Base-by-base conservation (phyloP, 805 yeast species). In the Myxozyma geophila region DNA sequence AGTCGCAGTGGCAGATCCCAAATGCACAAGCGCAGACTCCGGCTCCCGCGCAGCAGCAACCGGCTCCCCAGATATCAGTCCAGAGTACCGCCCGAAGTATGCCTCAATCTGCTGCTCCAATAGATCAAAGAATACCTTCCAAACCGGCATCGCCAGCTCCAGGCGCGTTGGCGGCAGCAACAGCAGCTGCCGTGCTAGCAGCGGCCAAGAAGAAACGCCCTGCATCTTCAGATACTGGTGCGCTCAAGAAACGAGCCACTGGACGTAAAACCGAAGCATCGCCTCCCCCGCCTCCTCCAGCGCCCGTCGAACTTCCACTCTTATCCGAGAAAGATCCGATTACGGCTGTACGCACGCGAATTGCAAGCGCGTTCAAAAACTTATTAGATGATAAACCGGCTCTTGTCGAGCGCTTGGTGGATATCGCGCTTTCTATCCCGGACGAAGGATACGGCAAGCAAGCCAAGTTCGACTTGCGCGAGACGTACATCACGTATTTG, bases 371-470 rank as follows among this genome's bases (percentile, higher is more conserved):
- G 10, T 63, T 63, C 39, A 44, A 54, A 28, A 57, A 57, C 10
- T 28, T 54, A 28, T 28, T 53, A 21, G 55, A 54, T 36, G 68
- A 68, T 23, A 41, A 19, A 23, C 53, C 59, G 12, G 53, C 49
- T 13, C 59, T 69, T 36, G 60, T 62, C 7, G 63, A 55, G 9
- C 59, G 64, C 12, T 46, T 69, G n/a, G 53, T 63, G 7, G 69
- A 63, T 13, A 51, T 70, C 19, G 54, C 66, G 36, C 43, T 62
- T 15, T 40, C 56, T 2, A 68, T 70, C 9, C 72, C 72, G 1
- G 72, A 70, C 43, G 67, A 62, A n/a, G 63, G 60, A 7, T 69
- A 62, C 41, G 67, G 61, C 21, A 57, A 55, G 21, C 55, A 28
- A 13, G 15, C 58, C 21, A 53, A 43, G 41, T 44, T 62, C 37